Conservation (phyloP, 257 asterid species). For the Capsicum pubescens region DNA sequence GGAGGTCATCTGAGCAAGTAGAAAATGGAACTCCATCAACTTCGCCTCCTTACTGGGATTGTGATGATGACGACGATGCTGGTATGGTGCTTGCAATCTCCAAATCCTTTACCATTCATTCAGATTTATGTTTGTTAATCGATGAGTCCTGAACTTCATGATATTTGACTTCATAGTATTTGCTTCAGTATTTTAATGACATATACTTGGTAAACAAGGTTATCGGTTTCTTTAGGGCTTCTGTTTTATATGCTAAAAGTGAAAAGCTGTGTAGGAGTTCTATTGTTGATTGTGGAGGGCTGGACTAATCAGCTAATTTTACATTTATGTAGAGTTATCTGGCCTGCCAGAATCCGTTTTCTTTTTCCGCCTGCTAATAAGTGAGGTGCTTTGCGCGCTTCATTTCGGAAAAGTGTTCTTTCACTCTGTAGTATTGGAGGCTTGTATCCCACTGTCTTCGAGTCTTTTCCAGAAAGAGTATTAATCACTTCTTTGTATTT, state of each 20-base stretch:
- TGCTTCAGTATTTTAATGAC: not conserved
- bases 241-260: not conserved
- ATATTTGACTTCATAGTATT: not conserved
- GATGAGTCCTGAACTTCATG: not conserved
- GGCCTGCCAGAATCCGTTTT: not conserved
- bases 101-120: not conserved
- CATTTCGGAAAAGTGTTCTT: not conserved
- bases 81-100: slow-evolving; percentile 44
- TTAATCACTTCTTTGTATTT: not conserved
- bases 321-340: not conserved
- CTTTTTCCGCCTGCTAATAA: not conserved
- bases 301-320: not conserved
- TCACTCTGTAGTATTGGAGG: not conserved
- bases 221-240: not conserved
- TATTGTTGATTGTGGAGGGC: slow-evolving; percentile 1
- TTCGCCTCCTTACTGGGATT: slow-evolving; percentile 93
- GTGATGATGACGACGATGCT: slow-evolving; percentile 66
- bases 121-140: slow-evolving; percentile 4
- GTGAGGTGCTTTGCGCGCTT: not conserved
- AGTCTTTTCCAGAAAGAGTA: not conserved
- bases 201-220: not conserved
- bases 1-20: slow-evolving; percentile 87
- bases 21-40: slow-evolving; percentile 83
- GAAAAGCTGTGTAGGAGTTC: not conserved
- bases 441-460: not conserved